phyloP scores from a whole-genome alignment of 176 grass and related monocot genomes.

The Triticum timopheevii region DNA sequence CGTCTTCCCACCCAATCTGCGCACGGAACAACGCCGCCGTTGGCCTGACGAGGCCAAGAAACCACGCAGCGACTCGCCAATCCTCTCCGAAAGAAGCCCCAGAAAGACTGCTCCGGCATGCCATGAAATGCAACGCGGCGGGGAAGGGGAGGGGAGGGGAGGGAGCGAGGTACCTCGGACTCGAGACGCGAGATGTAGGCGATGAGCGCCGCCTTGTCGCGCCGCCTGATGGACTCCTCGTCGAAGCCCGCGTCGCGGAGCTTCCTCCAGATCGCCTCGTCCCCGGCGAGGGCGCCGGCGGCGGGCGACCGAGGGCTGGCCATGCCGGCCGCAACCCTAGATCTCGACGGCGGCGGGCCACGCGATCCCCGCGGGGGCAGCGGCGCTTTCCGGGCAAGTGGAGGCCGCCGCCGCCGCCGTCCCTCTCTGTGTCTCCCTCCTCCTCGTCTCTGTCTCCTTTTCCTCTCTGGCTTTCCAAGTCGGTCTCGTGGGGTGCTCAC shows the following conservation, averaged over 20 bases:
- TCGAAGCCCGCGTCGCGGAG: conserved; percentile 74
- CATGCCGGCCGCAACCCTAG: conserved; percentile 75
- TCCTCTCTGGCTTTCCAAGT: not conserved
- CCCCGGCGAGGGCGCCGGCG: conserved; percentile 8
- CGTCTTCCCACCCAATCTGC: not conserved
- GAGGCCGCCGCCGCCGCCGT: conserved; percentile 23
- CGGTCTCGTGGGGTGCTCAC: not conserved
- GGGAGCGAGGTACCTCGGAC: conserved; percentile 51
- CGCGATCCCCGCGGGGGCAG: not conserved
- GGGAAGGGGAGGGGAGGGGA: accelerated
- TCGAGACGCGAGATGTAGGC: conserved; percentile 75
- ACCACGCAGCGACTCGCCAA: not conserved
- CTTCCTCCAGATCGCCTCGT: conserved; percentile 90
- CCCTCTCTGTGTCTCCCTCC: not conserved
- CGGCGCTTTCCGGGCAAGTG: conserved; percentile 48
- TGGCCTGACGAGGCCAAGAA: conserved; percentile 3
- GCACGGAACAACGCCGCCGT: not conserved
- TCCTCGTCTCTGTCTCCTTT: not conserved
- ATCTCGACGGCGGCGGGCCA: conserved; percentile 31
- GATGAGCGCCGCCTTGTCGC: conserved; percentile 74
- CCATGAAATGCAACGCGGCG: not conserved
- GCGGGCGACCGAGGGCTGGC: conserved; percentile 52
- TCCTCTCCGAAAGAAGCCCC: not conserved
- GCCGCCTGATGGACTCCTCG: conserved; percentile 73
- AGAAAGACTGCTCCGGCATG: not conserved